phyloP scores from a whole-genome alignment of 1,284 basidiomycete genomes.

The Cutaneotrichosporon sp. region DNA sequence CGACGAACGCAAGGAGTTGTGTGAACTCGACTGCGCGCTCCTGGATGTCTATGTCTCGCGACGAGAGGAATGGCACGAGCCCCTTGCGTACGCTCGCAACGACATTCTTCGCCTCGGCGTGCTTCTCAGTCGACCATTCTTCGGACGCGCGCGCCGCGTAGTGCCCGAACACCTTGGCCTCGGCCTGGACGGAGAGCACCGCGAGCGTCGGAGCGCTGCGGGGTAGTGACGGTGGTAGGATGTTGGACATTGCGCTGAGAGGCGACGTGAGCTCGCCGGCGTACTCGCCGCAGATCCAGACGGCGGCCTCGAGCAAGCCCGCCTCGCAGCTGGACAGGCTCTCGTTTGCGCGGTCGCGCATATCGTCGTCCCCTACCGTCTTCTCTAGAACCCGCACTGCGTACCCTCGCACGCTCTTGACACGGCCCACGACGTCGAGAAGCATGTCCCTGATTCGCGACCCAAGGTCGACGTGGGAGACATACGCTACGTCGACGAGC shows the following conservation, averaged over 20 bases:
- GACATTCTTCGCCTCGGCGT: slow-evolving; percentile 59
- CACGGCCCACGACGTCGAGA: slow-evolving; percentile 81
- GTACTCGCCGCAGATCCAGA: slow-evolving; percentile 94
- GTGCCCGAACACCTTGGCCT: slow-evolving; percentile 79
- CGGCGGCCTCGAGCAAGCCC: slow-evolving; percentile 85
- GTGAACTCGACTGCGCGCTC: slow-evolving; percentile 83
- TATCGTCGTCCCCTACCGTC: slow-evolving; percentile 71
- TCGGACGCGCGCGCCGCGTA: slow-evolving; percentile 75
- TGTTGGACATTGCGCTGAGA: slow-evolving; percentile 61
- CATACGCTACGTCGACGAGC: slow-evolving; percentile 81
- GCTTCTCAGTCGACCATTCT: slow-evolving; percentile 61
- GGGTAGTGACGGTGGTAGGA: slow-evolving; percentile 55
- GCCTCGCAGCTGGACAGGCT: background rate
- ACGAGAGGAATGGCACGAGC: slow-evolving; percentile 59
- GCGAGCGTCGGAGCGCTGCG: slow-evolving; percentile 64
- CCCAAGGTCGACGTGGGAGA: slow-evolving; percentile 75
- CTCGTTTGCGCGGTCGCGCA: slow-evolving; percentile 58
- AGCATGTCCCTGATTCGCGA: slow-evolving; percentile 73
- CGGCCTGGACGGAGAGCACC: slow-evolving; percentile 75
- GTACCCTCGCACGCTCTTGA: slow-evolving; percentile 70
- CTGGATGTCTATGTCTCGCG: slow-evolving; percentile 79
- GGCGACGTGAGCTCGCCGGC: slow-evolving; percentile 53
- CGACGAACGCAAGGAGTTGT: slow-evolving; percentile 76
- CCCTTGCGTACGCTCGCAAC: slow-evolving; percentile 64
- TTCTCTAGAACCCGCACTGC: slow-evolving; percentile 78